Conservation (phyloP, 208 protist genomes). For the Trypanosomatidae sp. region DNA sequence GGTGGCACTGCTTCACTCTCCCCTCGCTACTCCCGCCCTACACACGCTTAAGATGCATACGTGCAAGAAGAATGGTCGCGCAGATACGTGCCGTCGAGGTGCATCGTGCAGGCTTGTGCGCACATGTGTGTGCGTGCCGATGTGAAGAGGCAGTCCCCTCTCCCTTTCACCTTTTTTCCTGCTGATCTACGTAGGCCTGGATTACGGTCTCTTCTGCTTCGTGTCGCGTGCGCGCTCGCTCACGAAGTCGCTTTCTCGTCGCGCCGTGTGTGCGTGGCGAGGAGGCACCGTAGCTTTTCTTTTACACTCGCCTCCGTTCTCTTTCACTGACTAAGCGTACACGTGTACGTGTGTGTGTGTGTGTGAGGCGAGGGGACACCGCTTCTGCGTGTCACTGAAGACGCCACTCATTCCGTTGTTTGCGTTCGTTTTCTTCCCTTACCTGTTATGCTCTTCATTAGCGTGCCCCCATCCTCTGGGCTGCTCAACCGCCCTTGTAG, state of each 20-base stretch:
- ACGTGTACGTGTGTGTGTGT: background rate
- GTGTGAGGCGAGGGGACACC: background rate
- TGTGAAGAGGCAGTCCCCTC: background rate
- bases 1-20: background rate
- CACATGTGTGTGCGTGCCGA: background rate
- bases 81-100: background rate
- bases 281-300: background rate
- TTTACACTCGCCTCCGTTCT: background rate
- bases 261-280: background rate
- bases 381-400: background rate
- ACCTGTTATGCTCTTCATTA: background rate
- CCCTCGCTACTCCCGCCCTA: background rate
- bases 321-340: background rate
- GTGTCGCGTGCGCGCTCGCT: background rate
- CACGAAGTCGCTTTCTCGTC: background rate
- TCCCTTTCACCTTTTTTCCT: background rate
- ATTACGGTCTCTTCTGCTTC: conserved; percentile 19
- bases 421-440: background rate
- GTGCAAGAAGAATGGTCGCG: background rate
- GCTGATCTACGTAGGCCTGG: conserved; percentile 8
- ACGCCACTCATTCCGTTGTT: background rate
- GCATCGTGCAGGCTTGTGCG: background rate
- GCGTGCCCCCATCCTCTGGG: background rate
- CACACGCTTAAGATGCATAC: background rate
- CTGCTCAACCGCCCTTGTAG: conserved; percentile 14